A percentile compares a stretch with the other conserved stretches of the same genome.
These are phyloP conservation scores for Cyberlindnera subsufficiens DNA, from an alignment of 805 yeast genomes.

Conservation along the genomic window DNA sequence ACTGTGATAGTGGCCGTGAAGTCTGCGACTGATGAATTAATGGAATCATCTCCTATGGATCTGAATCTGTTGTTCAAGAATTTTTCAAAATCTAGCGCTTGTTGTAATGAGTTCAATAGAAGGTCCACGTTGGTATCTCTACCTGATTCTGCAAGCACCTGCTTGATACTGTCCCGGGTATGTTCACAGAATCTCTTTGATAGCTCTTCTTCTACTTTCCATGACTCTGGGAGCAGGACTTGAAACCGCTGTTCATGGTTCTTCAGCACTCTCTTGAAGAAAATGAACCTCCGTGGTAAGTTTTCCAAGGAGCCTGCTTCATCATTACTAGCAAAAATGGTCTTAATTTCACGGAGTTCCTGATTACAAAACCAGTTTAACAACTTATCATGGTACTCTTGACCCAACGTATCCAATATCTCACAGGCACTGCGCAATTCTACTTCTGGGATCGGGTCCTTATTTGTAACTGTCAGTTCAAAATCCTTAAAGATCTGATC, in stretches of 20 bases:
- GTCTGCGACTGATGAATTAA: slow-evolving; percentile 5
- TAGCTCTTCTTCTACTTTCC: slow-evolving; percentile 66
- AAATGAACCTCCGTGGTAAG: slow-evolving; percentile 72
- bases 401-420: slow-evolving; percentile 60
- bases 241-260: slow-evolving; percentile 48
- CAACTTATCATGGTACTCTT: slow-evolving; percentile 51
- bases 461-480: slow-evolving; percentile 39
- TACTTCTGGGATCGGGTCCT: slow-evolving; percentile 18
- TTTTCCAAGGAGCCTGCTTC: slow-evolving; percentile 96
- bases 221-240: slow-evolving; percentile 56
- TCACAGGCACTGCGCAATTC: slow-evolving; percentile 59
- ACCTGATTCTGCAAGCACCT: slow-evolving; percentile 40
- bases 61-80: slow-evolving; percentile 60
- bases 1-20: slow-evolving; percentile 13
- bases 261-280: slow-evolving; percentile 65
- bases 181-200: slow-evolving; percentile 57
- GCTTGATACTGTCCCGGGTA: slow-evolving; percentile 62
- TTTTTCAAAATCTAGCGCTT: slow-evolving; percentile 79
- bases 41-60: slow-evolving; percentile 28
- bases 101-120: slow-evolving; percentile 63
- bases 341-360: slow-evolving; percentile 65
- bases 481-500: slow-evolving; percentile 73
- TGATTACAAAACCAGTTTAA: slow-evolving; percentile 67
- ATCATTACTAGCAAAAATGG: slow-evolving; percentile 71
- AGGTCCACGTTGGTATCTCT: slow-evolving; percentile 51